Percentiles rank a stretch among this genome's conserved stretches.
Evolutionary conservation across 345 rosid genomes (phyloP).

Genomic region (Aquilaria malaccensis): DNA sequence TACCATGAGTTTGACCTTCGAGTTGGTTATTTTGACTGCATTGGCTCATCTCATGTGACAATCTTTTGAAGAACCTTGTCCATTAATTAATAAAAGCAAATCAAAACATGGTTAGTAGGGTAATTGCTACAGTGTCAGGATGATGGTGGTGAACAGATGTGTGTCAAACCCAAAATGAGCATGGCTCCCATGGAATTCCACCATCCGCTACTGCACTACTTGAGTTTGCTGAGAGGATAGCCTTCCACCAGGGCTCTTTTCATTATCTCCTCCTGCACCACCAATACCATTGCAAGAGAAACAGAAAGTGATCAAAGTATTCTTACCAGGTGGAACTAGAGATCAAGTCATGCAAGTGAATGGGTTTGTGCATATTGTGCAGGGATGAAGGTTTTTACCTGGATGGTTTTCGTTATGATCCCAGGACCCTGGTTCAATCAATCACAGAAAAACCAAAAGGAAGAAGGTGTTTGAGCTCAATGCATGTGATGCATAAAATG

Average conservation of each 20-base stretch:
- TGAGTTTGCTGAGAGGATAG: conserved; percentile 13
- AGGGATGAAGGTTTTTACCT: conserved; percentile 26
- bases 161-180: too few species aligned
- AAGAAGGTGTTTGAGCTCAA: background rate
- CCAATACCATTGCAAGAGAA: conserved; percentile 8
- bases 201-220: background rate
- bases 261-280: conserved; percentile 41
- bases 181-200: background rate
- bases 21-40: too few species aligned
- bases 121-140: too few species aligned
- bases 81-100: too few species aligned
- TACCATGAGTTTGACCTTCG: too few species aligned
- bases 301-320: background rate
- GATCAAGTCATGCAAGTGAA: background rate
- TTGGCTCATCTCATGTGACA: too few species aligned
- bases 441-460: background rate
- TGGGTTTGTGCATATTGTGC: background rate
- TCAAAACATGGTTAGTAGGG: too few species aligned
- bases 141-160: too few species aligned
- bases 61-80: too few species aligned
- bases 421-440: conserved; percentile 42
- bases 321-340: conserved; percentile 1
- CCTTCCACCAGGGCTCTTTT: conserved; percentile 42
- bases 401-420: conserved; percentile 47
- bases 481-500: background rate